phyloP scores from a whole-genome alignment of 1,284 basidiomycete genomes.

The Rhodotorula sp. region DNA sequence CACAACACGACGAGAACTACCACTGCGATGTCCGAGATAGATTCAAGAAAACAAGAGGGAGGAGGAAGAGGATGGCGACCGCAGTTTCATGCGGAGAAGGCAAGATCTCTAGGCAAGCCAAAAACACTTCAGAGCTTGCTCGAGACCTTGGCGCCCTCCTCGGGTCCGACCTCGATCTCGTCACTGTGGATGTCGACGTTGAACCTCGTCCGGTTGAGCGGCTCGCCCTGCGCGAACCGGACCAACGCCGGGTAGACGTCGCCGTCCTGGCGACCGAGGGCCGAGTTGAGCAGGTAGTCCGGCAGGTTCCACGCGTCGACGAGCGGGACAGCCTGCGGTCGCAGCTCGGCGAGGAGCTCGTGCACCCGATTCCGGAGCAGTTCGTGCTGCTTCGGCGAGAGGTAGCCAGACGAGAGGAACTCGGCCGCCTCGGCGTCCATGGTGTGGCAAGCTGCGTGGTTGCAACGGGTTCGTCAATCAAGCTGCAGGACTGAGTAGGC shows the following conservation, averaged over 20 bases:
- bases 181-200: slow-evolving; percentile 48
- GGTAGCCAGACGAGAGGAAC: slow-evolving; percentile 50
- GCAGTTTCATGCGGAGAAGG: slow-evolving; percentile 54
- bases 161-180: slow-evolving; percentile 36
- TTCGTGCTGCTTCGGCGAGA: slow-evolving; percentile 47
- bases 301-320: slow-evolving; percentile 49
- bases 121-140: slow-evolving; percentile 6
- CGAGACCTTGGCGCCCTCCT: slow-evolving; percentile 17
- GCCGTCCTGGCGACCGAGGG: slow-evolving; percentile 48
- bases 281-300: slow-evolving; percentile 50
- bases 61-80: too few relatives aligned
- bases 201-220: slow-evolving; percentile 46
- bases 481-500: too few relatives aligned
- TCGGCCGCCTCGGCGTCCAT: slow-evolving; percentile 46
- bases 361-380: slow-evolving; percentile 46
- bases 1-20: too few relatives aligned
- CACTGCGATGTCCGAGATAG: too few relatives aligned
- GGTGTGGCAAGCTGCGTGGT: slow-evolving; percentile 32
- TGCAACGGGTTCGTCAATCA: too few relatives aligned
- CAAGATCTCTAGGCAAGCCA: too few relatives aligned
- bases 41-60: too few relatives aligned
- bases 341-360: slow-evolving; percentile 47
- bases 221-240: slow-evolving; percentile 41
- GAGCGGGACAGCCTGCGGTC: slow-evolving; percentile 47
- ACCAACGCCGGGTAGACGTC: slow-evolving; percentile 40